These are phyloP conservation scores for Hemisphaericaspora nanyangensis DNA, from an alignment of 805 yeast species.

Conservation along the genomic window DNA sequence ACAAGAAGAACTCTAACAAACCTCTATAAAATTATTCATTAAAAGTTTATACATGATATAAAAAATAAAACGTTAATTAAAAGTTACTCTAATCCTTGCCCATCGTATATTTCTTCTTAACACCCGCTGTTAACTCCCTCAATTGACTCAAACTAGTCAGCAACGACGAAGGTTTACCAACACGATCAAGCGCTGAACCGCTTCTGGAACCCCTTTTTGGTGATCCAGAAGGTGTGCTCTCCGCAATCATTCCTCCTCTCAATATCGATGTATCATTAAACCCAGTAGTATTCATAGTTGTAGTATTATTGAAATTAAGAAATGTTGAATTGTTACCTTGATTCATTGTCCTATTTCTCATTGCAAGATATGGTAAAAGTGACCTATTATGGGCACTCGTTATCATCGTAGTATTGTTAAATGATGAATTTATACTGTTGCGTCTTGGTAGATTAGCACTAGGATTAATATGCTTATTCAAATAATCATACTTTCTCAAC, in stretches of 20 bases:
- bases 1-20: too few relatives aligned
- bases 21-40: not conserved
- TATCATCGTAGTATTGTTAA: not conserved
- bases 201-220: constrained; percentile 15
- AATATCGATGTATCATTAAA: constrained; percentile 23
- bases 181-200: not conserved
- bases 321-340: constrained; percentile 15
- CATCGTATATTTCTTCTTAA: constrained; percentile 20
- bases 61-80: not conserved
- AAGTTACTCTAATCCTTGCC: too few relatives aligned
- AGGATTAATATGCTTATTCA: constrained; percentile 24
- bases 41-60: not conserved
- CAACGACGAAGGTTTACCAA: constrained; percentile 1
- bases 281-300: not conserved
- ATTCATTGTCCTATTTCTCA: not conserved
- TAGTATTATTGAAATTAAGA: constrained; percentile 12
- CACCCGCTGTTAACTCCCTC: constrained; percentile 22
- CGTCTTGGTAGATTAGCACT: constrained; percentile 1
- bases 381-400: constrained; percentile 6
- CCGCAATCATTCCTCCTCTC: constrained; percentile 34
- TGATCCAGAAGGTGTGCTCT: constrained; percentile 33
- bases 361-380: constrained; percentile 4
- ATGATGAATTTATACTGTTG: not conserved
- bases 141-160: constrained; percentile 21
- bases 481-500: constrained; percentile 27